A percentile compares a stretch with the other conserved stretches of the same genome.
phyloP scores from a whole-genome alignment of 1,284 basidiomycete species.

The Leccinum subrobustum region DNA sequence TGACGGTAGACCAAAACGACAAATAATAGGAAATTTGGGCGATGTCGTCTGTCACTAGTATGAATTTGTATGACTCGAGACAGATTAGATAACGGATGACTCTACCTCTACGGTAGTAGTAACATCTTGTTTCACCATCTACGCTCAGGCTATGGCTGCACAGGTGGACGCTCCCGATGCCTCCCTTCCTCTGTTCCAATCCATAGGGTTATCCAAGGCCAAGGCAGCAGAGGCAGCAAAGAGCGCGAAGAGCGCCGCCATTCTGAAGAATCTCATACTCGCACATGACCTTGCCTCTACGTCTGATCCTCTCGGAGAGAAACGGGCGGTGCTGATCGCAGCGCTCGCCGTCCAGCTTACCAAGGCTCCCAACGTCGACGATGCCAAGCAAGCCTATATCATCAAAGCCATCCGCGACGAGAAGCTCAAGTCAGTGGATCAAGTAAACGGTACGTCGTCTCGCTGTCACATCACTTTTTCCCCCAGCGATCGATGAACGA shows the following conservation, averaged over 20 bases:
- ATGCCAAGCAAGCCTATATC: slow-evolving; percentile 65
- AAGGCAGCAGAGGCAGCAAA: slow-evolving; percentile 86
- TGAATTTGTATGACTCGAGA: not conserved
- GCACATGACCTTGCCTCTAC: slow-evolving; percentile 47
- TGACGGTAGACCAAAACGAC: slow-evolving; percentile 46
- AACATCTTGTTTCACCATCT: not conserved
- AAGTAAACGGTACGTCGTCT: slow-evolving; percentile 71
- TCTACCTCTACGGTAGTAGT: not conserved
- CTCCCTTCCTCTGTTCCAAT: slow-evolving; percentile 66
- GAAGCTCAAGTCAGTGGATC: slow-evolving; percentile 80
- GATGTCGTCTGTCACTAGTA: slow-evolving; percentile 47
- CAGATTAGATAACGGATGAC: not conserved
- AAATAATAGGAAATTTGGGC: slow-evolving; percentile 47
- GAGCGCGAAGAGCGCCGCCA: slow-evolving; percentile 69
- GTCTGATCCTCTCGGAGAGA: slow-evolving; percentile 62
- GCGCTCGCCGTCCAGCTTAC: slow-evolving; percentile 65
- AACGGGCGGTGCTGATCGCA: slow-evolving; percentile 74
- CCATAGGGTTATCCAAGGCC: slow-evolving; percentile 75
- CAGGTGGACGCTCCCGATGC: slow-evolving; percentile 7
- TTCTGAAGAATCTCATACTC: slow-evolving; percentile 73
- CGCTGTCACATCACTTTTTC: not conserved
- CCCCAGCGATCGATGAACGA: not conserved
- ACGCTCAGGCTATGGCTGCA: too few species aligned
- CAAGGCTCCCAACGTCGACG: slow-evolving; percentile 49
- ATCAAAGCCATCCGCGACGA: slow-evolving; percentile 70